Evolutionary conservation across 1,139 yeast species (phyloP).

Genomic region (Lodderomyces elongisporus): DNA sequence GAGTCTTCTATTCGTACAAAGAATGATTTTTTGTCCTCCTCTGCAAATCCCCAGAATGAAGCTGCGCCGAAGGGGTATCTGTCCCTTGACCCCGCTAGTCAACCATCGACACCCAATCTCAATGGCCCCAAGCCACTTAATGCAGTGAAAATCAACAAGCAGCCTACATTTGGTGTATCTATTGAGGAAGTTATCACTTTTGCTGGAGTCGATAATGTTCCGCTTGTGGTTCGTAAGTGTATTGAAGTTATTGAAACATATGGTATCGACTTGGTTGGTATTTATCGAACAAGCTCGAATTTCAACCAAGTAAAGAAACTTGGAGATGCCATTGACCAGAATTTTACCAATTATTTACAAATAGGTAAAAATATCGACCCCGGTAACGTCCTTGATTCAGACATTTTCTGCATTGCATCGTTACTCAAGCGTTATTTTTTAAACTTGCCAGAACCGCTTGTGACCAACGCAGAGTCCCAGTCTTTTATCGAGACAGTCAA

Average conservation of each 20-base stretch:
- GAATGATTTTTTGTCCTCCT: conserved; percentile 1
- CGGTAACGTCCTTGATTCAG: conserved; percentile 55
- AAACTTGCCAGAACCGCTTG: conserved; percentile 64
- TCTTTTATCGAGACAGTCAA: conserved; percentile 71
- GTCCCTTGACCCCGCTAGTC: conserved; percentile 38
- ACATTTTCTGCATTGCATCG: conserved; percentile 70
- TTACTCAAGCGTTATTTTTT: conserved; percentile 63
- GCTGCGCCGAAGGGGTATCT: conserved; percentile 12
- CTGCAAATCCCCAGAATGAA: conserved; percentile 1
- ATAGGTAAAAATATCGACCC: conserved; percentile 43
- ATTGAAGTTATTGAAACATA: conserved; percentile 78
- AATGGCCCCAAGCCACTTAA: conserved; percentile 42
- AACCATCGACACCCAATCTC: conserved; percentile 20
- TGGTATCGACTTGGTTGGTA: conserved; percentile 84
- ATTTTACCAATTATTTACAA: conserved; percentile 58
- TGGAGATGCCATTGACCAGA: conserved; percentile 67
- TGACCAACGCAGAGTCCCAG: conserved; percentile 53
- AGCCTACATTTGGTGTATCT: conserved; percentile 76
- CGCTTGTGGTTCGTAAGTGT: conserved; percentile 85
- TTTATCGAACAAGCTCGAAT: conserved; percentile 83
- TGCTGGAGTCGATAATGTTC: conserved; percentile 85
- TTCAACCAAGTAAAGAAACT: conserved; percentile 68
- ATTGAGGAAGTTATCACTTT: conserved; percentile 68
- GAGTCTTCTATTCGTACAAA: conserved; percentile 1
- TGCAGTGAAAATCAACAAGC: conserved; percentile 11